Percentiles rank a stretch among this genome's conserved stretches.
Conservation (phyloP, 2,329 filamentous ascomycete species). For the Botrytis fragariae region DNA sequence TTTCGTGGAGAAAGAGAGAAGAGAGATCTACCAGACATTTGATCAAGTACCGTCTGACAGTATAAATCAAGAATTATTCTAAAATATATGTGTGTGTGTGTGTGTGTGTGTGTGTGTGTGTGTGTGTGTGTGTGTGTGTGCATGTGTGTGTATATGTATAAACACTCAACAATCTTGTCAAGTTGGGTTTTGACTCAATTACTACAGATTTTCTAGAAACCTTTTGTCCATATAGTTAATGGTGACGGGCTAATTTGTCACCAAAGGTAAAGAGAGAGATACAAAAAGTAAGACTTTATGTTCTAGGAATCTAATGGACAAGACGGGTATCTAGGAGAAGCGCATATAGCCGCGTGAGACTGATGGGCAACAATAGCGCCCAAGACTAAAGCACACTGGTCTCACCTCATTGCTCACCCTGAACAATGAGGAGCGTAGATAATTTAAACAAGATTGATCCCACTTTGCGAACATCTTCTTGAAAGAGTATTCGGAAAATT, state of each 20-base stretch:
- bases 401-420: neutral
- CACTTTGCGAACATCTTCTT: too few relatives aligned
- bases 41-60: neutral
- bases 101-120: neutral
- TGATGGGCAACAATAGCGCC: neutral
- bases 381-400: neutral
- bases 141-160: neutral
- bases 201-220: neutral
- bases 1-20: constrained; percentile 6
- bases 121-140: neutral
- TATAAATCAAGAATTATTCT: neutral
- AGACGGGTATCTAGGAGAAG: neutral
- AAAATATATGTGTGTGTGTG: neutral
- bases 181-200: neutral
- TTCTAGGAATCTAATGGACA: neutral
- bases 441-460: neutral
- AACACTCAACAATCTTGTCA: neutral
- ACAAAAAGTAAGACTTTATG: neutral
- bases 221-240: neutral
- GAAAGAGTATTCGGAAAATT: neutral
- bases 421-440: neutral
- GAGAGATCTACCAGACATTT: neutral
- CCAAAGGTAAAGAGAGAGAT: neutral
- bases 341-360: neutral
- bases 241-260: neutral